Evolutionary conservation across 2,329 filamentous ascomycete species (phyloP), one percentile per base, ranked within the genome.

Genomic region (Xylariaceae sp.): DNA sequence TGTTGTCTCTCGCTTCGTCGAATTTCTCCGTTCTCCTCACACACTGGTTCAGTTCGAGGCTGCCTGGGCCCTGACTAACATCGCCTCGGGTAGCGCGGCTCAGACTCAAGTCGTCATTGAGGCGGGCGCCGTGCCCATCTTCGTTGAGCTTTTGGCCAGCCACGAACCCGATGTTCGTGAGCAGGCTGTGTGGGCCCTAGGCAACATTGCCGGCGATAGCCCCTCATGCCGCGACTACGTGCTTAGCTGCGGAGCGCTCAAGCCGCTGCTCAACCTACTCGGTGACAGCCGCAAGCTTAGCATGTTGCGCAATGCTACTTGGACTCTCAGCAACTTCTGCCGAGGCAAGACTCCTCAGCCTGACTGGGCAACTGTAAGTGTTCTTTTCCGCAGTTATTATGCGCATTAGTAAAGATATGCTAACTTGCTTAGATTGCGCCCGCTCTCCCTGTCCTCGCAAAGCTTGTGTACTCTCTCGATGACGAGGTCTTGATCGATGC

Each of bases 311-410:
- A 99, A 99, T 74, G 94, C 94, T 41, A 99, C 94, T 23, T 99
- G 94, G 94, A 99, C 94, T 50, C 81, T 99, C 59, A 97, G 94
- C 84, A 99, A 99, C 82, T 99, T 99, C 80, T 99, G 94, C 81
- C 91, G 94, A 82, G 94, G 94, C 78, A 99, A 99, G 85, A 97
- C 93, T 7, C 94, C 94, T 55, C 94, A 99, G 80, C 94, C 94
- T 51, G 94, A 99, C 74, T 99, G 94, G 94, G 86, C 87, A 73
- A 97, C 91, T 44, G 92, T 96, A 82, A 77, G 90, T 82, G 49
- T 39, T 44, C 30, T 59, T 58, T 56, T 11, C 55, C 6, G 3
- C 30, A 37, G 34, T 9, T 23, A 17, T 10, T 15, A 34, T 17
- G 34, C 30, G 11, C 2, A 41, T 55, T 11, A 45, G 11, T 15